Conservation (phyloP, 371 early-diverging fungal genomes). For the Mucor lusitanicus region DNA sequence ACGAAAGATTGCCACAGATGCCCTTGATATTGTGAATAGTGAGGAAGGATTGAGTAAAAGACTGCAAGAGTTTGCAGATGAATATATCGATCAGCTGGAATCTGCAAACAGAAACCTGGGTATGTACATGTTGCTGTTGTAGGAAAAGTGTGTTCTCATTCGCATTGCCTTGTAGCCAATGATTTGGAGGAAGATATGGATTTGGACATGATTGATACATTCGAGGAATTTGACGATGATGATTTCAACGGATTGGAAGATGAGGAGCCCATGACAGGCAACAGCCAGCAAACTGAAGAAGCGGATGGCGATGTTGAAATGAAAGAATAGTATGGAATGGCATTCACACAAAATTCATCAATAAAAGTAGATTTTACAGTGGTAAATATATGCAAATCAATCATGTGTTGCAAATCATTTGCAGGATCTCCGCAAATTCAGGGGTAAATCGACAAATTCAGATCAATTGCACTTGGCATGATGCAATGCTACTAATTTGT, state of each 20-base stretch:
- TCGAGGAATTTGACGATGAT: slow-evolving; percentile 11
- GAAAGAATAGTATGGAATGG: neutral
- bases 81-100: slow-evolving; percentile 20
- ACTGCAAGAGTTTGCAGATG: slow-evolving; percentile 21
- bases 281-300: neutral
- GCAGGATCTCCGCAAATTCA: neutral
- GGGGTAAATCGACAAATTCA: neutral
- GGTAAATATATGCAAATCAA: neutral
- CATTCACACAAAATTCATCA: neutral
- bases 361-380: neutral
- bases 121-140: neutral
- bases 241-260: slow-evolving; percentile 18
- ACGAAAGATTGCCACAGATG: slow-evolving; percentile 4
- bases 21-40: slow-evolving; percentile 1
- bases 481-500: neutral
- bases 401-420: too few species aligned
- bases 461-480: neutral
- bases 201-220: neutral
- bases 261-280: neutral
- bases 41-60: neutral
- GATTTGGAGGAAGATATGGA: slow-evolving; percentile 11
- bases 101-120: neutral
- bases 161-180: neutral
- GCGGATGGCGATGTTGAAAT: neutral
- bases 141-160: neutral